Percentiles rank a stretch among this genome's conserved stretches.
phyloP scores from a whole-genome alignment of 805 yeast species.

The Candida fluviatilis region DNA sequence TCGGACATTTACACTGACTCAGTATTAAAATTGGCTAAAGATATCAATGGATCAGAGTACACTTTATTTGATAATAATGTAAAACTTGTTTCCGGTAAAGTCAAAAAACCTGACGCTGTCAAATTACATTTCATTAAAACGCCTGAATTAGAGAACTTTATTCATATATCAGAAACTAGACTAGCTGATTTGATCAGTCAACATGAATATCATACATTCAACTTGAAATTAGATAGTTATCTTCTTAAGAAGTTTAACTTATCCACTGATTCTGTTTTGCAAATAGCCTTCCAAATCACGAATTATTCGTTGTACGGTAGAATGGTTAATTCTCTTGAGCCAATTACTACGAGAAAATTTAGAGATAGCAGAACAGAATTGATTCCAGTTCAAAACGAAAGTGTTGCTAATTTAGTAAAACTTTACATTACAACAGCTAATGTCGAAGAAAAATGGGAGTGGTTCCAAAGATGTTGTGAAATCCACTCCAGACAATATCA shows the following conservation, averaged over 20 bases:
- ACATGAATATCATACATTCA: conserved; percentile 48
- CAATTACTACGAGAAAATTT: conserved; percentile 65
- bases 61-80: conserved; percentile 44
- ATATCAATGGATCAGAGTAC: conserved; percentile 54
- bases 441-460: conserved; percentile 44
- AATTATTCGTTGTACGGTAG: conserved; percentile 54
- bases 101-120: conserved; percentile 32
- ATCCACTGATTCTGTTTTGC: conserved; percentile 49
- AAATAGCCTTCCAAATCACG: conserved; percentile 49
- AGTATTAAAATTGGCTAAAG: conserved; percentile 52
- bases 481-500: conserved; percentile 47
- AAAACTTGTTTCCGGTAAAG: conserved; percentile 30
- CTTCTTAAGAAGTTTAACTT: conserved; percentile 37
- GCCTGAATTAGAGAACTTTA: conserved; percentile 43
- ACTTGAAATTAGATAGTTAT: conserved; percentile 31
- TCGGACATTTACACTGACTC: conserved; percentile 58
- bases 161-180: conserved; percentile 55
- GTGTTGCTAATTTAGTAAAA: conserved; percentile 51
- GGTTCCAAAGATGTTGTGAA: conserved; percentile 47
- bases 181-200: conserved; percentile 55
- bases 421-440: conserved; percentile 56
- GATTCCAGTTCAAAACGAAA: conserved; percentile 58
- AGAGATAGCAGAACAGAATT: conserved; percentile 68
- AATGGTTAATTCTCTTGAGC: conserved; percentile 47
- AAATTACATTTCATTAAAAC: conserved; percentile 35